phyloP scores from a whole-genome alignment of 352 stramenopile species.

The Halophytophthora batemanensis region DNA sequence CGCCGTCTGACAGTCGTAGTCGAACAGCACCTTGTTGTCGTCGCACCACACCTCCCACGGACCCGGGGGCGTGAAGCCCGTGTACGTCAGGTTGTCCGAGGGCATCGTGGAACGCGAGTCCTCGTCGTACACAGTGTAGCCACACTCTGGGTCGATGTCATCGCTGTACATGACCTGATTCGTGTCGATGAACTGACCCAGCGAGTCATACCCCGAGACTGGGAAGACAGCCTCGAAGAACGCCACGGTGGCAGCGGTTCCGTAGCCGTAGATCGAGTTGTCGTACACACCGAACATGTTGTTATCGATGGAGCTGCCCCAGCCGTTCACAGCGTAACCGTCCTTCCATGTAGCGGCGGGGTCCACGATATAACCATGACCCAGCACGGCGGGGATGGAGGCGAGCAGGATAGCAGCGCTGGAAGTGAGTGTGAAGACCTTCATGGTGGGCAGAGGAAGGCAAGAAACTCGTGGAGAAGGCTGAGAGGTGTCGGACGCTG shows the following conservation, averaged over 20 bases:
- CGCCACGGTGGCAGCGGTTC: slow-evolving; percentile 27
- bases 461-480: too few species aligned
- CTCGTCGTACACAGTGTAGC: slow-evolving; percentile 35
- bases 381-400: slow-evolving; percentile 14
- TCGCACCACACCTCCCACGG: slow-evolving; percentile 60
- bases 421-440: slow-evolving; percentile 15
- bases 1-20: slow-evolving; percentile 41
- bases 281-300: slow-evolving; percentile 38
- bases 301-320: slow-evolving; percentile 40
- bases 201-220: slow-evolving; percentile 36
- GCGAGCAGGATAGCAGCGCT: slow-evolving; percentile 7
- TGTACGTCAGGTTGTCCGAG: slow-evolving; percentile 33
- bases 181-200: slow-evolving; percentile 41
- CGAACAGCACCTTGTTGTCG: slow-evolving; percentile 41
- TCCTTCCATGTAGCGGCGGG: slow-evolving; percentile 32
- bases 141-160: slow-evolving; percentile 34
- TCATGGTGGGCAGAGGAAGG: slow-evolving; percentile 17
- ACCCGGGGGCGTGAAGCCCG: slow-evolving; percentile 46
- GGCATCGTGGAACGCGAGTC: slow-evolving; percentile 26
- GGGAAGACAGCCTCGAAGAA: slow-evolving; percentile 40
- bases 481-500: too few species aligned
- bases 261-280: slow-evolving; percentile 38
- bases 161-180: slow-evolving; percentile 40
- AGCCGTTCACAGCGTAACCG: slow-evolving; percentile 41
- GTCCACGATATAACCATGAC: slow-evolving; percentile 39